Base-by-base conservation (phyloP, 2,329 filamentous ascomycete species). In the Xylaria sp. region DNA sequence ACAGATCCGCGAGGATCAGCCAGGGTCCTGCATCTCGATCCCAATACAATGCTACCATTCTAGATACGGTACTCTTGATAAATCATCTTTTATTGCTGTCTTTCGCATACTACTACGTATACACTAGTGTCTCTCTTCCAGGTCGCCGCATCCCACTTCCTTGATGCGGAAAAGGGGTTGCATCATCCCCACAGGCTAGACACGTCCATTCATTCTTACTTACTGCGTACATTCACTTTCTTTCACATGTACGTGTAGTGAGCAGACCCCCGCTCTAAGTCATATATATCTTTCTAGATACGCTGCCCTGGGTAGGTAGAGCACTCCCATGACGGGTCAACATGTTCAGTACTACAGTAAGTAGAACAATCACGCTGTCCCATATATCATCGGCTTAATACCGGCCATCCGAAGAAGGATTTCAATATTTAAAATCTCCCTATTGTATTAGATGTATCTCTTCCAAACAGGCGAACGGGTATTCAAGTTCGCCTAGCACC, bases 1-100 rank as follows among this genome's bases (percentile, higher is more conserved):
- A 59, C 49, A 65, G 66, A 68, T 68, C 66, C 61, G 54, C 66
- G 57, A 68, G 58, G 66, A 68, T 68, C 66, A 59, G 11, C 58
- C 39, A 54, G 53, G 57, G 51, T 33, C 25, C 58, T 59, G 66
- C 62, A 65, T 58, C 66, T 47, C 57, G 51, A 59, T 62, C 47
- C 61, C 45, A 55, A 56, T 62, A 31, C 55, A 55, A 62, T 62
- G 57, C 62, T 51, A 56, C 61, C 56, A 22, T 57, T 61, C 31
- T 44, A 57, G 38, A n/a, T n/a, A n/a, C n/a, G n/a, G n/a, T n/a
- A n/a, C n/a, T n/a, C n/a, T n/a, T n/a, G n/a, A 53, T 58, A 61
- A 60, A 44, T 47, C 49, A 60, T 61, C 27, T 54, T 38, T 51
- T 45, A 29, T 59, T 42, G 45, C 27, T 39, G 11, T 44, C 49